These are phyloP conservation scores for Mycena vitilis DNA, from an alignment of 768 basidiomycete genomes.

Conservation along the genomic window DNA sequence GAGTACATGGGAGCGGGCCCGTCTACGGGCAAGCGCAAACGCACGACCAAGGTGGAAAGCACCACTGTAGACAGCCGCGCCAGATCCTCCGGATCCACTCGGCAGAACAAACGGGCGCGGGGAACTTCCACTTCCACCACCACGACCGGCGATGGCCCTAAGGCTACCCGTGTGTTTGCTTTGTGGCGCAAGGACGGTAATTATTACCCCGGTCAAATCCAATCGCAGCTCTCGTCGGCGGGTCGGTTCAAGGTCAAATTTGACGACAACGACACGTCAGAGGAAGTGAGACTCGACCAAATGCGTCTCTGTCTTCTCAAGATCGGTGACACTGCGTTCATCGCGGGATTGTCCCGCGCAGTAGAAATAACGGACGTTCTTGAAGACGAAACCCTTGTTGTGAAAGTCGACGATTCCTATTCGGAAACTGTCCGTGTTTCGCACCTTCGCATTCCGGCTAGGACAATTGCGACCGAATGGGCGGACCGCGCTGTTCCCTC, in stretches of 20 bases:
- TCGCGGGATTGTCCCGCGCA: slow-evolving; percentile 48
- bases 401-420: slow-evolving; percentile 54
- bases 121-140: slow-evolving; percentile 43
- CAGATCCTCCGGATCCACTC: slow-evolving; percentile 37
- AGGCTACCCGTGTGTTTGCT: slow-evolving; percentile 74
- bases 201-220: slow-evolving; percentile 71
- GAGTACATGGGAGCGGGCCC: slow-evolving; percentile 45
- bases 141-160: neutral
- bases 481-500: slow-evolving; percentile 62
- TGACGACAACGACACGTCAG: slow-evolving; percentile 66
- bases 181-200: slow-evolving; percentile 70
- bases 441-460: slow-evolving; percentile 63
- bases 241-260: slow-evolving; percentile 65
- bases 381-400: slow-evolving; percentile 43
- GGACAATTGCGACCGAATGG: slow-evolving; percentile 65
- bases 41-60: slow-evolving; percentile 36
- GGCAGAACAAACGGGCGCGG: slow-evolving; percentile 53
- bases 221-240: slow-evolving; percentile 46
- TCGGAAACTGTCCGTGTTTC: slow-evolving; percentile 46
- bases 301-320: slow-evolving; percentile 65
- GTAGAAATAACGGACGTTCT: slow-evolving; percentile 45
- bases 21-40: slow-evolving; percentile 60
- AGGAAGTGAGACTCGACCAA: slow-evolving; percentile 58
- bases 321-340: slow-evolving; percentile 66
- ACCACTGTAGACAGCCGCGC: slow-evolving; percentile 35